Conservation (phyloP, 371 early-diverging fungal species). For the Smittium mucronatum region DNA sequence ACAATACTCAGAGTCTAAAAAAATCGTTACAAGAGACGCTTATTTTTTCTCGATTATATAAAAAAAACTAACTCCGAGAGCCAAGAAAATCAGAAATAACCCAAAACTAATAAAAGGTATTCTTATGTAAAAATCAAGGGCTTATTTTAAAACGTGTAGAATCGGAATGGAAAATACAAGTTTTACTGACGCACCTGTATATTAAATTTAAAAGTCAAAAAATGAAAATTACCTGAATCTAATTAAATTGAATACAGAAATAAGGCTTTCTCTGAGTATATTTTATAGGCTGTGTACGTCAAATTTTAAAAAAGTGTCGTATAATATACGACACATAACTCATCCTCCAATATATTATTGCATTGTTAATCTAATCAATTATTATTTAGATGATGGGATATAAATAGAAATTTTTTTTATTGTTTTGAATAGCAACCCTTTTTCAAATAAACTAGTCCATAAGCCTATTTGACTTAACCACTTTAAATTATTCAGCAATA, state of each 20-base stretch:
- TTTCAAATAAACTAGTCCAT: too few species aligned
- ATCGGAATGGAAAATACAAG: neutral
- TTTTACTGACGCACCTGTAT: neutral
- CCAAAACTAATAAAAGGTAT: neutral
- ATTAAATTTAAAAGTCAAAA: neutral
- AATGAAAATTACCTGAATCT: neutral
- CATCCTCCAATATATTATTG: too few species aligned
- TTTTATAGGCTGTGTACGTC: neutral
- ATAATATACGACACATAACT: too few species aligned
- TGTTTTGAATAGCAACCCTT: too few species aligned
- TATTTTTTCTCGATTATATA: neutral
- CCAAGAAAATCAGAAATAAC: neutral
- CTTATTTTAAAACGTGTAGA: neutral
- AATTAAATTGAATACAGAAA: neutral
- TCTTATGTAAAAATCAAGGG: neutral
- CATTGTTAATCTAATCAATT: too few species aligned
- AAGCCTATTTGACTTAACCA: too few species aligned
- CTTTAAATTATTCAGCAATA: too few species aligned
- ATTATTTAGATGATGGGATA: too few species aligned
- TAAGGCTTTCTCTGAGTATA: neutral
- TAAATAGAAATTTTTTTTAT: too few species aligned
- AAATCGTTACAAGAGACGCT: neutral
- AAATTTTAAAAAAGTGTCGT: slow-evolving; percentile 6
- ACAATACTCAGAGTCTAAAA: neutral
- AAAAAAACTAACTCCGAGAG: neutral